phyloP scores from a whole-genome alignment of 768 basidiomycete genomes.

The Trametes maxima region DNA sequence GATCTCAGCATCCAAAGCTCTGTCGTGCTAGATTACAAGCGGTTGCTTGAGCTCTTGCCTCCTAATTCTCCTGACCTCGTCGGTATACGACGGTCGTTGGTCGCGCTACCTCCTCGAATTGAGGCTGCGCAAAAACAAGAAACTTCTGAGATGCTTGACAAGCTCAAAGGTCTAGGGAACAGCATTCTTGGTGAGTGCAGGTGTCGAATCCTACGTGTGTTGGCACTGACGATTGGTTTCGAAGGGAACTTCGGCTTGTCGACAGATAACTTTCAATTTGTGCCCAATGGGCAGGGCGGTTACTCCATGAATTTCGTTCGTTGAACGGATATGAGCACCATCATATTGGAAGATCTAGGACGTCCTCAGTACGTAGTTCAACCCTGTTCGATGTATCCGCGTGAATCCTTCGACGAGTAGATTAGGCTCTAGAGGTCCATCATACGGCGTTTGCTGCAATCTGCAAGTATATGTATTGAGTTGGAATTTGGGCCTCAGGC shows the following conservation, averaged over 20 bases:
- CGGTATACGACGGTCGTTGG: constrained; percentile 53
- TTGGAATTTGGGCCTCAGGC: too few species aligned
- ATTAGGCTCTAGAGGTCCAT: too few species aligned
- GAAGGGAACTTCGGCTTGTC: constrained; percentile 91
- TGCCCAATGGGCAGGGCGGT: constrained; percentile 92
- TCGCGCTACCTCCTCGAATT: constrained; percentile 62
- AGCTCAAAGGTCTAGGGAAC: constrained; percentile 92
- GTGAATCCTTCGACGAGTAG: too few species aligned
- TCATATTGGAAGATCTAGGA: too few species aligned
- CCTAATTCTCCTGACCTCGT: constrained; percentile 50
- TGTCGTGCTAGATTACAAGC: constrained; percentile 65
- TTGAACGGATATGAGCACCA: not conserved
- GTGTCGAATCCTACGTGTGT: too few species aligned
- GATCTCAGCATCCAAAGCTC: not conserved
- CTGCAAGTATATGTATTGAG: too few species aligned
- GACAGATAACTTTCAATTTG: constrained; percentile 97
- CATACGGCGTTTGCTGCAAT: too few species aligned
- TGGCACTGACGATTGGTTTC: not conserved
- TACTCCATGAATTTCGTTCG: constrained; percentile 86
- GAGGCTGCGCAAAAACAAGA: constrained; percentile 82
- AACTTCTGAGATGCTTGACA: constrained; percentile 88
- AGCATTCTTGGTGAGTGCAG: constrained; percentile 70
- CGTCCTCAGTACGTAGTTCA: too few species aligned
- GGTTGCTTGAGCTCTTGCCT: constrained; percentile 66
- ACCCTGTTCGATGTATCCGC: too few species aligned